Base-by-base conservation (phyloP, 768 basidiomycete species). In the Mycena metata region DNA sequence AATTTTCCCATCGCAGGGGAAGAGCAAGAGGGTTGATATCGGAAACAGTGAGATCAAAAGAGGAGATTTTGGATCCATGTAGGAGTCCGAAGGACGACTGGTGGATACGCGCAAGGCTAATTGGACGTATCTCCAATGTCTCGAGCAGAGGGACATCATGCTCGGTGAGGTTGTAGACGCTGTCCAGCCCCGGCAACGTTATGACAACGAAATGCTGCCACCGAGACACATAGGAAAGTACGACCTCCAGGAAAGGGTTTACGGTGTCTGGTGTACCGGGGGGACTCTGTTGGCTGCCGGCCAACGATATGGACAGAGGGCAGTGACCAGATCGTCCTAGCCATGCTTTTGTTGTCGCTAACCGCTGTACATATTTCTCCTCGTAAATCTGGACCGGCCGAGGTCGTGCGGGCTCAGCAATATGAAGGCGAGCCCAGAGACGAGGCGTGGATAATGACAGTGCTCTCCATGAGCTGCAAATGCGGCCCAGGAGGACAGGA, bases 401-500 rank as follows among this genome's bases (percentile, higher is more conserved):
- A 6, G 30, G 30, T 6, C 30, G 0, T 30, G 6, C 39, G 11
- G 67, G 67, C 19, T 64, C 67, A 1, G 49, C 69, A 12, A 70
- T 24, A 30, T 66, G 69, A 16, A 70, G 45, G 5, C 49, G 26
- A 3, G 57, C n/a, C 39, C 70, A 71, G 6, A 71, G 64, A 3
- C 63, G 62, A 1, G 70, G 70, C 5, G 59, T 71, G 1, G 59
- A 47, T 39, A 60, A 42, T 0, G 67, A 64, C 1, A 69, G 43
- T 0, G 58, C 15, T 39, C 70, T 36, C 70, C 70, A 71, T 0
- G 51, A 39, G 63, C 67, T 64, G 47, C 70, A 71, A 6, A 71
- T 59, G 42, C 67, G 63, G 0, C 66, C 63, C 0, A 71, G 59
- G 30, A 69, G 63, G 12, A 71, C 50, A 10, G 70, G 67, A 7